Evolutionary conservation across 768 basidiomycete species (phyloP).

Genomic region (Leccinellum albellum): DNA sequence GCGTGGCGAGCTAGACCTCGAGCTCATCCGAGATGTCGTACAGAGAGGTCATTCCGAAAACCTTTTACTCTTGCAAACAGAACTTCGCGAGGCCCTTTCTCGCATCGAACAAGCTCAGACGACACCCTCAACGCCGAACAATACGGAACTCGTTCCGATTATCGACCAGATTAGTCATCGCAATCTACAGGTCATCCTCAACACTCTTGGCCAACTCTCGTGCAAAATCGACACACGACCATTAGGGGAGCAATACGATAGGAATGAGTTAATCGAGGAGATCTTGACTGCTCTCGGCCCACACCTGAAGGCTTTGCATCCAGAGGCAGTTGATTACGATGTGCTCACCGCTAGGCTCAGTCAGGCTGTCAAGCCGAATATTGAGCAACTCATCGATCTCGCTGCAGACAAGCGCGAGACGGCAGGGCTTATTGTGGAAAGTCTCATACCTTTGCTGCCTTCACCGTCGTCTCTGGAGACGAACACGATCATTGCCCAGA

Average conservation of each 20-base stretch:
- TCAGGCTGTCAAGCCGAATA: slow-evolving; percentile 86
- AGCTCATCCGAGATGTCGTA: slow-evolving; percentile 65
- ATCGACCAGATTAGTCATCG: slow-evolving; percentile 59
- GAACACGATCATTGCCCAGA: slow-evolving; percentile 51
- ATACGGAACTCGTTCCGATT: slow-evolving; percentile 37
- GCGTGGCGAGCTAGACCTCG: slow-evolving; percentile 74
- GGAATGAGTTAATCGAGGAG: slow-evolving; percentile 58
- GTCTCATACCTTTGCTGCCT: slow-evolving; percentile 64
- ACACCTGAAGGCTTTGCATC: slow-evolving; percentile 53
- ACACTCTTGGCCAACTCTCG: slow-evolving; percentile 50
- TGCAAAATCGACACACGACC: slow-evolving; percentile 33
- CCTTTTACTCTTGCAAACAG: slow-evolving; percentile 53
- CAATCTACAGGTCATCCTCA: slow-evolving; percentile 57
- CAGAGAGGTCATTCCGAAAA: slow-evolving; percentile 65
- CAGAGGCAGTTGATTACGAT: slow-evolving; percentile 76
- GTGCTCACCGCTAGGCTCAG: slow-evolving; percentile 68
- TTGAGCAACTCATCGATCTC: slow-evolving; percentile 83
- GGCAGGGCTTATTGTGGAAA: slow-evolving; percentile 73
- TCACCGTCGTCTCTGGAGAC: slow-evolving; percentile 44
- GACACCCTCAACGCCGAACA: slow-evolving; percentile 9
- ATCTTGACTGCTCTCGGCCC: slow-evolving; percentile 57
- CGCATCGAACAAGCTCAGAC: slow-evolving; percentile 34
- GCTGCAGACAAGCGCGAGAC: slow-evolving; percentile 88
- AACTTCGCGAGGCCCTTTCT: slow-evolving; percentile 51
- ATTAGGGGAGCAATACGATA: slow-evolving; percentile 41